phyloP scores from a whole-genome alignment of 2,329 filamentous ascomycete genomes.

The Colletotrichum melonis region DNA sequence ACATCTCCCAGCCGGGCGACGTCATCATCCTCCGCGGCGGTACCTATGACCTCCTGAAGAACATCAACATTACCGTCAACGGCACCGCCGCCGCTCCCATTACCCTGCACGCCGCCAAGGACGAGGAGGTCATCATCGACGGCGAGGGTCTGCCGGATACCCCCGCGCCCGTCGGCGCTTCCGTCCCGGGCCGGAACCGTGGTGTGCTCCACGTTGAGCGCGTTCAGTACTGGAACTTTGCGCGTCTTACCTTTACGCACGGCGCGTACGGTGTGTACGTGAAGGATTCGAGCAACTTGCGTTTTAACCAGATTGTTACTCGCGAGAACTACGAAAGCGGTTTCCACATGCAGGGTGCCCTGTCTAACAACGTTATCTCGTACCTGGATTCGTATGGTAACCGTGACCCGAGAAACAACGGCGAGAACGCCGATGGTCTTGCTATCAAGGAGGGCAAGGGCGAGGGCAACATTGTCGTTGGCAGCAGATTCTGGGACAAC shows the following conservation, averaged over 20 bases:
- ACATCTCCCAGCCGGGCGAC: slow-evolving; percentile 57
- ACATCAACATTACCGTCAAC: slow-evolving; percentile 58
- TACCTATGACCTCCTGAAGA: slow-evolving; percentile 54
- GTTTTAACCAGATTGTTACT: slow-evolving; percentile 47
- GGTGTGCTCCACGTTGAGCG: slow-evolving; percentile 59
- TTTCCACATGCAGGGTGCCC: slow-evolving; percentile 45
- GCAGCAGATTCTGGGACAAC: slow-evolving; percentile 57
- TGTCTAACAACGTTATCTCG: slow-evolving; percentile 46
- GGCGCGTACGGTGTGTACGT: slow-evolving; percentile 50
- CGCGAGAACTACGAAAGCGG: slow-evolving; percentile 52
- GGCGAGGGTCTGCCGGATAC: slow-evolving; percentile 54
- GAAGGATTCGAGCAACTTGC: slow-evolving; percentile 48
- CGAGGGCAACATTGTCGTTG: slow-evolving; percentile 53
- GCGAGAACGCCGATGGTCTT: slow-evolving; percentile 57
- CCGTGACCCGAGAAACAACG: slow-evolving; percentile 57
- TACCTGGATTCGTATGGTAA: slow-evolving; percentile 52
- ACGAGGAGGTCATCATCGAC: slow-evolving; percentile 57
- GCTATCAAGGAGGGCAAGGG: slow-evolving; percentile 57
- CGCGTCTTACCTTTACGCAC: slow-evolving; percentile 48
- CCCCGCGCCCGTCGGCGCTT: slow-evolving; percentile 52
- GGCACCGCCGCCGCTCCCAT: slow-evolving; percentile 53
- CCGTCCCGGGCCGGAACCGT: slow-evolving; percentile 52
- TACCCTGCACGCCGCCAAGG: slow-evolving; percentile 53
- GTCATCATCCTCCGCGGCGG: slow-evolving; percentile 48
- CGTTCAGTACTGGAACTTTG: slow-evolving; percentile 48